Evolutionary conservation across 2,329 filamentous ascomycete species (phyloP), one percentile per base, ranked within the genome.

Genomic region (Lecanicillium sp.): DNA sequence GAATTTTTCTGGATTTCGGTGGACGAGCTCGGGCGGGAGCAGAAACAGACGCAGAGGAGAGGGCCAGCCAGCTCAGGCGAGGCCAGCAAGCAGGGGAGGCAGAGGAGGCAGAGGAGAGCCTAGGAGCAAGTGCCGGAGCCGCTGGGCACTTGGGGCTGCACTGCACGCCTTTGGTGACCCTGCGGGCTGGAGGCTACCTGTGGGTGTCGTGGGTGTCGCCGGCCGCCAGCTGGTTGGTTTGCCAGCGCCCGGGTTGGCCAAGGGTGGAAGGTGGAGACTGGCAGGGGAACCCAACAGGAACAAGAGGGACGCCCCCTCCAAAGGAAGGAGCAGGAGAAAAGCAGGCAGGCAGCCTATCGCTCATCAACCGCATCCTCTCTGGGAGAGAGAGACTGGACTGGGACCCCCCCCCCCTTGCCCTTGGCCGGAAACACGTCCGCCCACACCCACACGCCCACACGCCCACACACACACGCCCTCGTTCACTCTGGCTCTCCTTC

Each of bases 191-290:
- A n/a, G n/a, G n/a, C n/a, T n/a, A n/a, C n/a, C n/a, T n/a, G n/a
- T n/a, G n/a, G n/a, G n/a, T n/a, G n/a, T n/a, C n/a, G n/a, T 38
- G 43, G 33, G 23, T 19, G 19, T 24, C 23, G 35, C 26, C 30
- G 20, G 35, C 33, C 19, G 35, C 11, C 33, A 12, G 43, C 43
- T 48, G 46, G 30, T 49, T 49, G 32, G 39, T 49, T 49, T 49
- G 46, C 32, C 12, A 38, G 30, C 24, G 20, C 19, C 26, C n/a
- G 26, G 46, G 24, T 29, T 49, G 39, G 44, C 46, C 39, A 23
- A 49, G 39, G 46, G 32, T 24, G 39, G 38, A 32, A 26, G 20
- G 46, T 49, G 46, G 46, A 24, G 39, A 37, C 39, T 23, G 19
- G 30, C 46, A 42, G 46, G 39, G 21, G 23, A 10, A 20, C 30